phyloP scores from a whole-genome alignment of 805 yeast genomes.

The Jamesozyma hellenica region DNA sequence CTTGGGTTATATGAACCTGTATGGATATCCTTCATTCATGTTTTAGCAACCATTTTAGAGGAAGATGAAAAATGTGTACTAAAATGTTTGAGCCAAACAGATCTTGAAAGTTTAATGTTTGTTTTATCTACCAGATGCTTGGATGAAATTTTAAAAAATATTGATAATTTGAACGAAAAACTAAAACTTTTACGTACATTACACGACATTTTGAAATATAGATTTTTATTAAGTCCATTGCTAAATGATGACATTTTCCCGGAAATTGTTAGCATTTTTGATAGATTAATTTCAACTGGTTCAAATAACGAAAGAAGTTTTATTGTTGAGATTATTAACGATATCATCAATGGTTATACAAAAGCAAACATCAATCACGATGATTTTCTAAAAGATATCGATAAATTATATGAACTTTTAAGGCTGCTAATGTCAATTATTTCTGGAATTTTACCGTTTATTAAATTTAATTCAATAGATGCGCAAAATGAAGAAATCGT shows the following conservation, averaged over 20 bases:
- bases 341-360: slow-evolving; percentile 39
- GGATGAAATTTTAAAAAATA: slow-evolving; percentile 49
- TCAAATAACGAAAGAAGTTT: slow-evolving; percentile 38
- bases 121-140: slow-evolving; percentile 77
- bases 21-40: slow-evolving; percentile 75
- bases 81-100: slow-evolving; percentile 40
- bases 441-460: slow-evolving; percentile 48
- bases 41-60: slow-evolving; percentile 55
- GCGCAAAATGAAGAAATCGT: slow-evolving; percentile 1
- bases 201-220: slow-evolving; percentile 44
- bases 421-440: slow-evolving; percentile 60
- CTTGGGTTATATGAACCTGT: slow-evolving; percentile 34
- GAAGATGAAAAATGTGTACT: slow-evolving; percentile 37
- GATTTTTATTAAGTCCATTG: slow-evolving; percentile 47
- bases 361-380: slow-evolving; percentile 27
- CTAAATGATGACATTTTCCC: slow-evolving; percentile 59
- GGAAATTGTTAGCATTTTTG: slow-evolving; percentile 69
- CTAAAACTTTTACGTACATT: slow-evolving; percentile 41
- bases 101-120: slow-evolving; percentile 58
- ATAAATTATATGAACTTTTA: slow-evolving; percentile 71
- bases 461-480: slow-evolving; percentile 34
- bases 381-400: slow-evolving; percentile 47
- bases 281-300: slow-evolving; percentile 55
- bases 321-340: slow-evolving; percentile 47
- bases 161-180: slow-evolving; percentile 21